Conservation (phyloP, 495 filamentous ascomycete genomes). For the Lichenothelia convexa region DNA sequence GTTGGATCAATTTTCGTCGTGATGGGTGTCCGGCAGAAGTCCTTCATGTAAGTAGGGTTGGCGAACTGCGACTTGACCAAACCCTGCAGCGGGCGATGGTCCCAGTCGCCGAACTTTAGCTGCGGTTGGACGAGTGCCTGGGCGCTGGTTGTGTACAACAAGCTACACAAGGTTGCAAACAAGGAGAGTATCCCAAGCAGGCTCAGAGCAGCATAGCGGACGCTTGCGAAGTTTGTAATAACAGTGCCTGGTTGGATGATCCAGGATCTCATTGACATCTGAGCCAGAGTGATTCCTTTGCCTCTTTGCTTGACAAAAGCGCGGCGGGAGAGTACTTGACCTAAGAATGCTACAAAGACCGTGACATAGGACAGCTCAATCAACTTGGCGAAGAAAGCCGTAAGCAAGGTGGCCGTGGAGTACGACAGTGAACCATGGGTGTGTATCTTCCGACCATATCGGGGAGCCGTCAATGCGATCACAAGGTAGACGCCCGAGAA, state of each 20-base stretch:
- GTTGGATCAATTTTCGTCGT: constrained; percentile 17
- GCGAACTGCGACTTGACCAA: constrained; percentile 39
- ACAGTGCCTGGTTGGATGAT: constrained; percentile 46
- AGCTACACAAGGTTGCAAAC: constrained; percentile 38
- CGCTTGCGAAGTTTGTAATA: constrained; percentile 43
- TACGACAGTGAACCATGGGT: constrained; percentile 28
- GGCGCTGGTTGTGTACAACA: constrained; percentile 57
- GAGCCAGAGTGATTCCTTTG: constrained; percentile 47
- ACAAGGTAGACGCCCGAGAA: constrained; percentile 46
- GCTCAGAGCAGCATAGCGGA: constrained; percentile 41
- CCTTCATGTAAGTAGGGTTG: constrained; percentile 33
- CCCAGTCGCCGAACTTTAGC: constrained; percentile 32
- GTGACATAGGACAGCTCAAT: constrained; percentile 65
- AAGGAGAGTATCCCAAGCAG: constrained; percentile 40
- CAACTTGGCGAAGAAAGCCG: constrained; percentile 46
- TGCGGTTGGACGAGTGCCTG: constrained; percentile 53
- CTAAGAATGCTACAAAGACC: constrained; percentile 54
- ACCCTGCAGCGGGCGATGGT: constrained; percentile 29
- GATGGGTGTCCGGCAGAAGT: constrained; percentile 42
- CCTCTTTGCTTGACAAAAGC: constrained; percentile 34
- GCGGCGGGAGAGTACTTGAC: constrained; percentile 48
- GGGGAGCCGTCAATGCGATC: constrained; percentile 37
- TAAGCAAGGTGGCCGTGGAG: constrained; percentile 41
- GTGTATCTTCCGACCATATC: constrained; percentile 37
- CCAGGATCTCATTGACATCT: constrained; percentile 37